A percentile compares a stretch with the other conserved stretches of the same genome.
Evolutionary conservation across 1,284 basidiomycete genomes (phyloP).

Genomic region (Baeospora myosura): DNA sequence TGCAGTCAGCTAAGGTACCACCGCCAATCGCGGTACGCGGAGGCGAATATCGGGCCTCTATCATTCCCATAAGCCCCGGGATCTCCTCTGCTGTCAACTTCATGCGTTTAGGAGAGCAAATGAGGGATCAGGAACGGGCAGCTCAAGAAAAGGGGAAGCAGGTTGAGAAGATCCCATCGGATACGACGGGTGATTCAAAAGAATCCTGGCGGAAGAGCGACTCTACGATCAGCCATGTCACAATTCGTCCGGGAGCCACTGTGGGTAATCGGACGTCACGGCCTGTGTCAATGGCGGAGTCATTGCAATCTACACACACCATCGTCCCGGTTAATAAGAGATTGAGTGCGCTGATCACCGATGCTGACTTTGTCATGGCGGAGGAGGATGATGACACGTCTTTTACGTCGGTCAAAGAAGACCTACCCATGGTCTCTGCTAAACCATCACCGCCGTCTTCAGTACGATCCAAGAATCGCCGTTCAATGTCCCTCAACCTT

Average conservation of each 20-base stretch:
- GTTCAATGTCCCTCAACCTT: slow-evolving; percentile 57
- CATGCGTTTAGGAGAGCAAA: slow-evolving; percentile 27
- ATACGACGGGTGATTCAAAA: slow-evolving; percentile 33
- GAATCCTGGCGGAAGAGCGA: slow-evolving; percentile 70
- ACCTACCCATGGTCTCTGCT: slow-evolving; percentile 13
- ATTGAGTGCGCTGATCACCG: slow-evolving; percentile 58
- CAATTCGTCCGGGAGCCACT: slow-evolving; percentile 48
- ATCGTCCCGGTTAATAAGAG: slow-evolving; percentile 57
- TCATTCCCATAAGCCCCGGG: slow-evolving; percentile 40
- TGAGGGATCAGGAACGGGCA: slow-evolving; percentile 14
- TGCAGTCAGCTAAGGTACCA: slow-evolving; percentile 13
- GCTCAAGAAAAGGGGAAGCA: slow-evolving; percentile 13
- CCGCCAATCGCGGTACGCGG: slow-evolving; percentile 13
- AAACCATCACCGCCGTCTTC: slow-evolving; percentile 23
- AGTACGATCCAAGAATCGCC: slow-evolving; percentile 40
- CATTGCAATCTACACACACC: slow-evolving; percentile 52
- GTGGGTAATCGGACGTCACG: slow-evolving; percentile 46
- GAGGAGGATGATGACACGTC: slow-evolving; percentile 39
- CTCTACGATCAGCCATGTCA: slow-evolving; percentile 64
- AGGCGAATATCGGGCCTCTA: slow-evolving; percentile 28
- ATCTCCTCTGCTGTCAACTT: slow-evolving; percentile 41
- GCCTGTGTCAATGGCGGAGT: slow-evolving; percentile 69
- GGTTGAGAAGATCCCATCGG: slow-evolving; percentile 14
- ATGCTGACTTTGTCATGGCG: slow-evolving; percentile 50
- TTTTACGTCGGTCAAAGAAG: slow-evolving; percentile 12